Conservation (phyloP, 2,329 filamentous ascomycete genomes). For the Exophiala calicioides region DNA sequence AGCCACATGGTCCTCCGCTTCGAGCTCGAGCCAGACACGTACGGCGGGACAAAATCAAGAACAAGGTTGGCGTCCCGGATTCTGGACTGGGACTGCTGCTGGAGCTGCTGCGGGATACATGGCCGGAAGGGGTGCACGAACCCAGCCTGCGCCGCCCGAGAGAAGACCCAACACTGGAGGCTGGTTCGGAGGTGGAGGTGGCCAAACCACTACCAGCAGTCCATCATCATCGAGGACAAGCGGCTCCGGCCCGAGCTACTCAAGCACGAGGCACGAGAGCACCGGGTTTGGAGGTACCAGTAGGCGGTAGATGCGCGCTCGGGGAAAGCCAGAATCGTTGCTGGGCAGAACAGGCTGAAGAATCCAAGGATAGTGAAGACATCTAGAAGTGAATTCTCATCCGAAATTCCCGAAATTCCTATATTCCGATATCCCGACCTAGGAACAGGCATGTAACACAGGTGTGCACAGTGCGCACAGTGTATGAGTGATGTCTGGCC, state of each 20-base stretch:
- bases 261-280: conserved; percentile 38
- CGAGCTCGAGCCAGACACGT: conserved; percentile 12
- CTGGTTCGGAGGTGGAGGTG: conserved; percentile 35
- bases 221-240: conserved; percentile 20
- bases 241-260: conserved; percentile 29
- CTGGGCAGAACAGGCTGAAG: no score
- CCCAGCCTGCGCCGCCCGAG: conserved; percentile 24
- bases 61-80: conserved; percentile 48
- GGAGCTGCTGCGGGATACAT: conserved; percentile 47
- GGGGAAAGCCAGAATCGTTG: no score
- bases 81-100: conserved; percentile 48
- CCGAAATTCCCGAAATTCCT: no score
- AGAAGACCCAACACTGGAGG: conserved; percentile 9
- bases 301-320: conserved; percentile 42
- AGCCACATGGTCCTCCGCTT: conserved; percentile 30
- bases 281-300: conserved; percentile 51
- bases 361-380: no score
- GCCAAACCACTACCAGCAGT: conserved; percentile 37
- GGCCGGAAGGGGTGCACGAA: conserved; percentile 37
- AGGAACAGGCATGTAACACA: no score
- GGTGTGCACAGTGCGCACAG: no score
- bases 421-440: no score
- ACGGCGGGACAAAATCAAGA: conserved; percentile 10
- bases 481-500: no score
- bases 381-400: no score